phyloP scores from a whole-genome alignment of 768 basidiomycete genomes.

The Tulasnella sp. region DNA sequence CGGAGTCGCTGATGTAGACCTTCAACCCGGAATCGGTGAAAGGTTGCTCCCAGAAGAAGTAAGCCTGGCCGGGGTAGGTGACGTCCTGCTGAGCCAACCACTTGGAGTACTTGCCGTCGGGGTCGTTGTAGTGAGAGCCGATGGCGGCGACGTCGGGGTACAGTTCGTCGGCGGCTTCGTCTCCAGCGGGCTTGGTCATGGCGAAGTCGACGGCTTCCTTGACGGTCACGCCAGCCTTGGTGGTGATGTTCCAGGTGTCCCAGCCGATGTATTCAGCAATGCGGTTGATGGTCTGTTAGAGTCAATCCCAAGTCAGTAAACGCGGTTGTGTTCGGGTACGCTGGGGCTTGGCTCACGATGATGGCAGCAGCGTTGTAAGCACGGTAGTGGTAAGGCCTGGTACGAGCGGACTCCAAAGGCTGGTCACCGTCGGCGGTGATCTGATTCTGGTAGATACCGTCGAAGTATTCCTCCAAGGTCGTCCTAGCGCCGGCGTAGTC shows the following conservation, averaged over 20 bases:
- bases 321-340: background rate
- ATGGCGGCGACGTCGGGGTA: conserved; percentile 28
- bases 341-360: conserved; percentile 23
- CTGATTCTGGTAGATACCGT: conserved; percentile 34
- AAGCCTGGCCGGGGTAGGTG: conserved; percentile 16
- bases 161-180: conserved; percentile 21
- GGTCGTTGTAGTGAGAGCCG: conserved; percentile 19
- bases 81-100: conserved; percentile 24
- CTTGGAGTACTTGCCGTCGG: conserved; percentile 20
- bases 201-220: conserved; percentile 37
- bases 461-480: conserved; percentile 34
- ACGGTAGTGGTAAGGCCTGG: conserved; percentile 38
- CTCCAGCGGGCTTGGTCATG: conserved; percentile 32
- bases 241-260: conserved; percentile 35
- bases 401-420: conserved; percentile 37
- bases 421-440: conserved; percentile 37
- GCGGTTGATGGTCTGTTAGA: conserved; percentile 32
- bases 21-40: conserved; percentile 23
- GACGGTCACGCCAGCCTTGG: conserved; percentile 34
- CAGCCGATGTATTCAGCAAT: conserved; percentile 35
- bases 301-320: background rate
- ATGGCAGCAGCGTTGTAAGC: conserved; percentile 37
- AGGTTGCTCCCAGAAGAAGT: conserved; percentile 25
- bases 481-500: conserved; percentile 33
- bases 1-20: conserved; percentile 8